Evolutionary conservation across 2,329 filamentous ascomycete species (phyloP).

Genomic region (Fusarium neocosmosporiellum): DNA sequence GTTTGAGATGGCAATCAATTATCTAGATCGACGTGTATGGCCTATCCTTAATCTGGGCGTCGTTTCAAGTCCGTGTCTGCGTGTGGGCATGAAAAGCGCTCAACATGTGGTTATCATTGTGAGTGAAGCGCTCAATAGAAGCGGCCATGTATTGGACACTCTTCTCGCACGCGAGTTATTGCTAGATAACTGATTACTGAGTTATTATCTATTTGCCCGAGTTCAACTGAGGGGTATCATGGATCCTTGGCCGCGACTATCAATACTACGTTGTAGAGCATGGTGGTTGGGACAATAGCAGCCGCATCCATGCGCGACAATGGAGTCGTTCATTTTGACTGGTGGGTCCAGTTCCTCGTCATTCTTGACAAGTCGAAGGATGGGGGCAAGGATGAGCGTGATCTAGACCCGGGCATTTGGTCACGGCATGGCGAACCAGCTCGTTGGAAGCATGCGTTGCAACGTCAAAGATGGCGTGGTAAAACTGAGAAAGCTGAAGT

Average conservation of each 20-base stretch:
- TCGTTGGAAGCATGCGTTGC: background rate
- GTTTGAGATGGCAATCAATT: background rate
- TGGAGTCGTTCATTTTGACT: background rate
- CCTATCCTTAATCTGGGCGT: background rate
- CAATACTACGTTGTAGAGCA: background rate
- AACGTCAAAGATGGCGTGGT: background rate
- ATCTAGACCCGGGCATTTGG: background rate
- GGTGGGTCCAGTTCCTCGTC: background rate
- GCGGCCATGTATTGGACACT: background rate
- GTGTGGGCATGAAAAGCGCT: background rate
- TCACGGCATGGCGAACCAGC: background rate
- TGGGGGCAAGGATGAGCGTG: background rate
- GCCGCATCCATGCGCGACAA: constrained; percentile 5
- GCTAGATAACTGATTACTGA: background rate
- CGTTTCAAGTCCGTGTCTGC: background rate
- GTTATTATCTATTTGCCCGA: background rate
- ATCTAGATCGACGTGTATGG: background rate
- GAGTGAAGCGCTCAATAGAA: background rate
- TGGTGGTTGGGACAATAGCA: background rate
- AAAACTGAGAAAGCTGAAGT: background rate
- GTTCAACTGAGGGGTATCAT: background rate
- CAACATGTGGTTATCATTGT: background rate
- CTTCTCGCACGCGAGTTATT: background rate
- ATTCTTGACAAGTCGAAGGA: background rate
- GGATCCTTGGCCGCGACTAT: background rate